phyloP scores from a whole-genome alignment of 768 basidiomycete species.

The Neoboletus brunneissimus region DNA sequence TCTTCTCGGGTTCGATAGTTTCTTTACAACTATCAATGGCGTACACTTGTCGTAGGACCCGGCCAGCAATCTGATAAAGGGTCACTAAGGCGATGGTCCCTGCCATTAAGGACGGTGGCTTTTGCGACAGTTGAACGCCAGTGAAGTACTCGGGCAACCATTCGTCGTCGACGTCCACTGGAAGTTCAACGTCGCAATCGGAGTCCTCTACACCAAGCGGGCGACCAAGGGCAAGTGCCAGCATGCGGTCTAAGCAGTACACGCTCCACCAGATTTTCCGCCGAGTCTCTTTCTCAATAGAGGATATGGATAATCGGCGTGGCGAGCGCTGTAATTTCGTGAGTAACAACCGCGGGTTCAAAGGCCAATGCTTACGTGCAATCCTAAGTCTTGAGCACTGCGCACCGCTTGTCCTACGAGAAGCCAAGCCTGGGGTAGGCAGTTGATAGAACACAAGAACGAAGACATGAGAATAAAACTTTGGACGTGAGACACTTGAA shows the following conservation, averaged over 20 bases:
- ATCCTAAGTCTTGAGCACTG: conserved; percentile 85
- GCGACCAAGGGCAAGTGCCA: conserved; percentile 84
- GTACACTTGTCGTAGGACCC: conserved; percentile 79
- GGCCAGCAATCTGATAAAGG: conserved; percentile 83
- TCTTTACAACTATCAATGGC: conserved; percentile 77
- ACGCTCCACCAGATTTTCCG: conserved; percentile 95
- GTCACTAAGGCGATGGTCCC: conserved; percentile 73
- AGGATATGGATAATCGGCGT: conserved; percentile 61
- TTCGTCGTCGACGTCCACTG: conserved; percentile 82
- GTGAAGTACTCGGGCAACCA: conserved; percentile 67
- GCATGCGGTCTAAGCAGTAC: conserved; percentile 87
- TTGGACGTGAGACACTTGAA: conserved; percentile 84
- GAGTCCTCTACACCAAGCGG: conserved; percentile 87
- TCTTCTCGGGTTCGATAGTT: conserved; percentile 67
- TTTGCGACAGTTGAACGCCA: conserved; percentile 55
- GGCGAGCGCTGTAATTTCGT: conserved; percentile 66
- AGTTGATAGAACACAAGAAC: conserved; percentile 90
- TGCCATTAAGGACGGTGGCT: conserved; percentile 70
- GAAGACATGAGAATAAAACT: conserved; percentile 86
- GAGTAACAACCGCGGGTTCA: conserved; percentile 10
- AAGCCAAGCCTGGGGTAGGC: conserved; percentile 92
- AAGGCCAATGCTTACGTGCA: conserved; percentile 66
- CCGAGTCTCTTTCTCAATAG: conserved; percentile 85
- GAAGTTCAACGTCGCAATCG: conserved; percentile 87
- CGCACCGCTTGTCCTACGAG: conserved; percentile 88